A percentile compares a stretch with the other conserved stretches of the same genome.
phyloP scores from a whole-genome alignment of 1,284 basidiomycete genomes.

The Ustilago curta region DNA sequence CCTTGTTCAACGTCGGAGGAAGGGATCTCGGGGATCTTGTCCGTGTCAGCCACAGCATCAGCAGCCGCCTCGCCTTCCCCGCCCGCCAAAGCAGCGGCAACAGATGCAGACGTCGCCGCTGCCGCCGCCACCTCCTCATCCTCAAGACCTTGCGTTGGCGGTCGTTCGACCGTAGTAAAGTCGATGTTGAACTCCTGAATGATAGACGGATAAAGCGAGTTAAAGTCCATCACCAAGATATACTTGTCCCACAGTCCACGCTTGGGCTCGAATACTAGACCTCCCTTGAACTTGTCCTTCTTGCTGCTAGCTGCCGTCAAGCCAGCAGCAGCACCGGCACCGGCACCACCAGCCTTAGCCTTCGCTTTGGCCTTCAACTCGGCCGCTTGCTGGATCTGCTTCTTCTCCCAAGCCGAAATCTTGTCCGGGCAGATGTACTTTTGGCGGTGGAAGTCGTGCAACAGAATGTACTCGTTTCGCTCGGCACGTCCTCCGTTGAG shows the following conservation, averaged over 20 bases:
- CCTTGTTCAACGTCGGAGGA: constrained; percentile 81
- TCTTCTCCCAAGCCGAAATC: constrained; percentile 76
- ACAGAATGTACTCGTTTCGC: constrained; percentile 97
- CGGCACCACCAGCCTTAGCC: constrained; percentile 36
- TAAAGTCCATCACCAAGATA: constrained; percentile 99
- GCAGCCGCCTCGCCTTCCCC: constrained; percentile 26
- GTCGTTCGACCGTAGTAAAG: constrained; percentile 91
- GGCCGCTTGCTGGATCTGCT: constrained; percentile 57
- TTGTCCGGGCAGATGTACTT: constrained; percentile 99
- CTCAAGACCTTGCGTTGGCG: constrained; percentile 72
- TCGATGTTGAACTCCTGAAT: constrained; percentile 99
- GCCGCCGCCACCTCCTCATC: constrained; percentile 19
- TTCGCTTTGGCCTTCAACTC: constrained; percentile 48
- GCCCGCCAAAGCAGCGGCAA: constrained; percentile 3
- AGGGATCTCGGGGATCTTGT: constrained; percentile 89
- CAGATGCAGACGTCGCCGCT: too few species aligned
- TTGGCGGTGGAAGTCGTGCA: constrained; percentile 96
- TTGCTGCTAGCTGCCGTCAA: constrained; percentile 75
- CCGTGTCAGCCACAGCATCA: constrained; percentile 62
- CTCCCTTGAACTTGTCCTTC: constrained; percentile 97
- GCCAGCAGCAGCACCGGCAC: constrained; percentile 31
- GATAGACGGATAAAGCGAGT: constrained; percentile 98
- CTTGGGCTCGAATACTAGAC: constrained; percentile 97
- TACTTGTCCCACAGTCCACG: constrained; percentile 95
- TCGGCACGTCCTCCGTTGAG: constrained; percentile 83